Percentiles rank a stretch among this genome's conserved stretches.
Conservation (phyloP, 805 yeast species). For the Wickerhamomyces rabaulensis region DNA sequence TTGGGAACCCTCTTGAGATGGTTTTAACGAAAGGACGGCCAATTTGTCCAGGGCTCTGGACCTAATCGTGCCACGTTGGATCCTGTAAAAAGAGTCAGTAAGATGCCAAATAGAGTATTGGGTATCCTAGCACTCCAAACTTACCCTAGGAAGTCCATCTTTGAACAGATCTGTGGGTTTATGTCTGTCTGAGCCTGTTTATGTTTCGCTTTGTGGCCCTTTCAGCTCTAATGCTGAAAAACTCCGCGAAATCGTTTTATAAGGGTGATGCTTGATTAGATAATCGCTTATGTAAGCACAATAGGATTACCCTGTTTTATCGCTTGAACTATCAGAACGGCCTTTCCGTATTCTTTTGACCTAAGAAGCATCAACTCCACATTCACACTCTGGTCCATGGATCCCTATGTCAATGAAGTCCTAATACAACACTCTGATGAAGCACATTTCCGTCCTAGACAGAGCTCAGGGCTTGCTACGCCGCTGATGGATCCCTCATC, state of each 20-base stretch:
- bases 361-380: too few species aligned
- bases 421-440: not conserved
- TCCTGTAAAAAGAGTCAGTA: slow-evolving; percentile 12
- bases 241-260: not conserved
- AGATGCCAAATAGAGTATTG: not conserved
- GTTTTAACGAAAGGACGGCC: slow-evolving; percentile 16
- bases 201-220: not conserved
- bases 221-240: not conserved
- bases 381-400: not conserved
- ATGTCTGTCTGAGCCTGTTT: not conserved
- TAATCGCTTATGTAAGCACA: too few species aligned
- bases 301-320: too few species aligned
- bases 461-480: slow-evolving; percentile 6
- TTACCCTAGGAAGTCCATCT: slow-evolving; percentile 21
- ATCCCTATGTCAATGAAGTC: not conserved
- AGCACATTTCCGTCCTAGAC: not conserved
- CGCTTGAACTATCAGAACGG: too few species aligned
- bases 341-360: too few species aligned
- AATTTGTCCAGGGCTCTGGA: slow-evolving; percentile 22
- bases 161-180: not conserved
- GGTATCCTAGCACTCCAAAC: not conserved
- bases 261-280: too few species aligned
- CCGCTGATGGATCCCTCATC: slow-evolving; percentile 3
- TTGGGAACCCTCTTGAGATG: not conserved
- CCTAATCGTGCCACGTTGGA: slow-evolving; percentile 23